Conservation (phyloP, 2,329 filamentous ascomycete species). For the Colletotrichum sp. region DNA sequence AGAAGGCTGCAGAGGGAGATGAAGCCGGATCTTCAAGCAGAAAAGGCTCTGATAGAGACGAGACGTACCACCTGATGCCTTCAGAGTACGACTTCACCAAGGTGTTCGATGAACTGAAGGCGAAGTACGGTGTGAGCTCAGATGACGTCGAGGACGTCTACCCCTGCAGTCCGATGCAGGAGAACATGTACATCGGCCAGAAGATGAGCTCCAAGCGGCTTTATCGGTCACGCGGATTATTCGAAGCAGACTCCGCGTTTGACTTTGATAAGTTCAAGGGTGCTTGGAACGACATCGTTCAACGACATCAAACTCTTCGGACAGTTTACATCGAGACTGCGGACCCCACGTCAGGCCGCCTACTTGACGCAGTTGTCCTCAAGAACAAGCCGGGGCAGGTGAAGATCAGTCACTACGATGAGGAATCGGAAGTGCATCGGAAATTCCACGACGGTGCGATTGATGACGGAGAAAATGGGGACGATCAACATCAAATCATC, state of each 20-base stretch:
- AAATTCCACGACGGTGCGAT: neutral
- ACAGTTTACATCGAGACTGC: conserved; percentile 1
- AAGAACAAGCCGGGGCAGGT: conserved; percentile 1
- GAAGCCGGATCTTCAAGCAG: neutral
- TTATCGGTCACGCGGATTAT: conserved; percentile 27
- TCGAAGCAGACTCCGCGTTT: neutral
- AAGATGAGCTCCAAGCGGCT: conserved; percentile 24
- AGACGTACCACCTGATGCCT: neutral
- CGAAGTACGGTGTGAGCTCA: neutral
- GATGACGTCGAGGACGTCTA: conserved; percentile 33
- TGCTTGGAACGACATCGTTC: conserved; percentile 7
- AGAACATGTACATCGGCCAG: conserved; percentile 39
- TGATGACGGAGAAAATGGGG: neutral
- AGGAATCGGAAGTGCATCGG: neutral
- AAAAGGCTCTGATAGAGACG: neutral
- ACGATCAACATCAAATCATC: neutral
- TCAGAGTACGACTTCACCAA: neutral
- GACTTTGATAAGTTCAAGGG: neutral
- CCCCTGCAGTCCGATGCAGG: conserved; percentile 42
- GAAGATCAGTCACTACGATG: conserved; percentile 8
- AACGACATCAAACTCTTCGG: conserved; percentile 19
- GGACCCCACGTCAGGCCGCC: neutral
- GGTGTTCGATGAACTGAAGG: neutral
- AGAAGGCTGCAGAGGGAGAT: neutral
- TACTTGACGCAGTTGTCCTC: conserved; percentile 10